Evolutionary conservation across 129 eudicot species (phyloP), one percentile per base, ranked within the genome.

Genomic region (Artemisia argyi): DNA sequence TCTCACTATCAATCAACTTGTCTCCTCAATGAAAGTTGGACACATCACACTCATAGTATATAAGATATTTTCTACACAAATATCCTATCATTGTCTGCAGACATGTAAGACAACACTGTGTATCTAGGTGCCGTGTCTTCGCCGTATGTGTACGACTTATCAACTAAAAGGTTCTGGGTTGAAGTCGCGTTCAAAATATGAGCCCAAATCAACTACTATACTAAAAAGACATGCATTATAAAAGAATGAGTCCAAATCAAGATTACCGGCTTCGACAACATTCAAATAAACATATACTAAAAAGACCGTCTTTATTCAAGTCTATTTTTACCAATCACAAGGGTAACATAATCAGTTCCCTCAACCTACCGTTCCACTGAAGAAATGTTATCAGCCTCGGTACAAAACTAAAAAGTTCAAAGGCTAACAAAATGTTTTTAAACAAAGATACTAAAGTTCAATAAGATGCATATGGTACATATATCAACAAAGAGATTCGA

Each of bases 401-500:
- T 70, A 22, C 59, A 18, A 20, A 58, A n/a, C 68, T 76, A 67
- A 26, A 59, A 32, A 76, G 54, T 58, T 61, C 80, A 57, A 67
- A 76, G 24, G 30, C 48, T 76, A 76, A 67, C 61, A 68, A 76
- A 57, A 75, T 66, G 28, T 44, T 56, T 59, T 56, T 50, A 75
- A 76, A 76, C 74, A 69, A 47, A 67, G 62, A 76, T 73, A 56
- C 18, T 16, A 61, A 65, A 66, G 49, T 50, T 39, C 46, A 39
- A 39, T 39, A 32, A 4, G 42, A 64, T 53, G 19, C 26, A 55
- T 70, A 70, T 55, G 42, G 46, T 56, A 70, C 65, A 70, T 65
- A 35, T 76, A 54, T 17, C 11, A 61, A 73, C 77, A 73, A 48
- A 72, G 26, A 35, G 49, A 73, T 26, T 17, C 26, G 14, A 55